Base-by-base conservation (phyloP, 2,329 filamentous ascomycete genomes). In the Stemphylium vesicarium region DNA sequence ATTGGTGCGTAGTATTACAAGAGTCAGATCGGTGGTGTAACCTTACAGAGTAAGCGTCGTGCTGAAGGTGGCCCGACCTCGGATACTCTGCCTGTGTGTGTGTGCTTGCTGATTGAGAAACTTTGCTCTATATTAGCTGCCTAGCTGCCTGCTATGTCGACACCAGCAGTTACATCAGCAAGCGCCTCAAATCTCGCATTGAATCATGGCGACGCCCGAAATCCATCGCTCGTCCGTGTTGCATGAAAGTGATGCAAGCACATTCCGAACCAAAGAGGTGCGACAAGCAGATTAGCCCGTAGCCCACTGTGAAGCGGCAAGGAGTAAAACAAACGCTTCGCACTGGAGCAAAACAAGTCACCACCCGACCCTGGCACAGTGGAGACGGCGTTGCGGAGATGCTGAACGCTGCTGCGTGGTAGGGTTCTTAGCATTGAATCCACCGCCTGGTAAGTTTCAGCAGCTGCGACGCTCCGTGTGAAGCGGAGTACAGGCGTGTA, bases 21-120 rank as follows among this genome's bases (percentile, higher is more conserved):
- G 59, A 56, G 49, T 53, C 59, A 55, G 53, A 53, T 50, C 60
- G 66, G 62, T 60, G 53, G 49, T 67, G 62, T 68, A 66, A 64
- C 65, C 61, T 46, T 24, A 66, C 60, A 39, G 35, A 53, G 67
- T 62, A 68, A 66, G 64, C 63, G 62, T 55, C 51, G 59, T 60
- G 61, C 61, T 44, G 40, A 41, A 56, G 39, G 41, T 59, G 60
- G 63, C 50, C 64, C 63, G 59, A 63, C 57, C 60, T 67, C 65
- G 65, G 66, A 53, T 61, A 50, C 52, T 36, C 50, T 26, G 26
- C 18, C 26, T 20, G 22, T 12, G 12, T 26, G 37, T 24, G 20
- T 29, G 24, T 53, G 44, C 38, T 54, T 52, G 36, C 20, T 60
- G 50, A 51, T 56, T 50, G 64, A 55, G 47, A 56, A 62, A 59